A percentile compares a stretch with the other conserved stretches of the same genome.
Conservation (phyloP, 768 basidiomycete genomes). For the Tulasnella calospora region DNA sequence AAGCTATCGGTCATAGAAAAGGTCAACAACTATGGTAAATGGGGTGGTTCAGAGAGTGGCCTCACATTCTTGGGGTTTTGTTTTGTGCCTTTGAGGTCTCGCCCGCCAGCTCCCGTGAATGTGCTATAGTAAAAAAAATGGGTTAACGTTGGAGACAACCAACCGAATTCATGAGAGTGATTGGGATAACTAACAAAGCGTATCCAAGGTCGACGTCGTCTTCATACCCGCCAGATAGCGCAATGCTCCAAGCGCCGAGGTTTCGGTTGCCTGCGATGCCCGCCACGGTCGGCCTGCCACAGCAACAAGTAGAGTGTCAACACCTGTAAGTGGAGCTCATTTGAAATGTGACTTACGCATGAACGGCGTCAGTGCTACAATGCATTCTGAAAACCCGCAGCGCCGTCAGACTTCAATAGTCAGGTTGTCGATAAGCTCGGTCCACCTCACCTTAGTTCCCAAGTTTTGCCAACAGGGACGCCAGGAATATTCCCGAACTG, state of each 20-base stretch:
- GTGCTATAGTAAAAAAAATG: conserved; percentile 26
- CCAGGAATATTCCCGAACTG: conserved; percentile 76
- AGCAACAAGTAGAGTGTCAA: conserved; percentile 13
- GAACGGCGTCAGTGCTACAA: conserved; percentile 74
- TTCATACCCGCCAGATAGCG: conserved; percentile 83
- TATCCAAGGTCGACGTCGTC: conserved; percentile 81
- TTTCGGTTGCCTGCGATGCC: conserved; percentile 65
- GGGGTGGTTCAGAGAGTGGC: neutral
- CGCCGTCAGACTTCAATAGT: neutral
- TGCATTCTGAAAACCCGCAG: conserved; percentile 39
- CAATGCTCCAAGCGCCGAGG: conserved; percentile 74
- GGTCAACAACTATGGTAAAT: neutral
- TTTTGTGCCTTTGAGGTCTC: conserved; percentile 82
- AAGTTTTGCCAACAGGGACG: conserved; percentile 75
- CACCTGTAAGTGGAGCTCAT: neutral
- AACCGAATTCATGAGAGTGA: conserved; percentile 54
- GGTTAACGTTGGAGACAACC: conserved; percentile 62
- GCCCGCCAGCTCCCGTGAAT: conserved; percentile 54
- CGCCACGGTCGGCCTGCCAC: conserved; percentile 67
- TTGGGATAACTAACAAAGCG: conserved; percentile 59
- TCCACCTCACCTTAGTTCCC: conserved; percentile 55
- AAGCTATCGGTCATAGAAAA: conserved; percentile 46
- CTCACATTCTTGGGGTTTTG: conserved; percentile 75
- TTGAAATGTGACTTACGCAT: conserved; percentile 60
- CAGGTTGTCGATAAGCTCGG: neutral